phyloP scores from a whole-genome alignment of 495 filamentous ascomycete species.

The Pyronema omphalodes region DNA sequence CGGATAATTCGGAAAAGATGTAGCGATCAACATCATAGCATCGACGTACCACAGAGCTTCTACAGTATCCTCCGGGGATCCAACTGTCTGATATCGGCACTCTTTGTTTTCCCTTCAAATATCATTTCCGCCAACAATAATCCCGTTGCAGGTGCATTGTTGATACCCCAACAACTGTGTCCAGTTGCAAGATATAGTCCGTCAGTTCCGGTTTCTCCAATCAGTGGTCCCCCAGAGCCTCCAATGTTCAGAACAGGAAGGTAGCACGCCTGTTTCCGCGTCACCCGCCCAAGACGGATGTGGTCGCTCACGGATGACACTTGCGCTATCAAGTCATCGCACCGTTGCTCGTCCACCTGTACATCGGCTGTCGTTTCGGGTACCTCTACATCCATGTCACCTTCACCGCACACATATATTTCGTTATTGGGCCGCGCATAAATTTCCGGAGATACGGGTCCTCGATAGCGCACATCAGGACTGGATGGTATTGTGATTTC shows the following conservation, averaged over 20 bases:
- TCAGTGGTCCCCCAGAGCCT: slow-evolving; percentile 48
- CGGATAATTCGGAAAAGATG: no score
- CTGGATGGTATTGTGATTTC: slow-evolving; percentile 54
- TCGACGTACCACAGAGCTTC: neutral
- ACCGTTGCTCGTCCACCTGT: slow-evolving; percentile 52
- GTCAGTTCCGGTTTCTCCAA: slow-evolving; percentile 55
- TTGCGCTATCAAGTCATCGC: slow-evolving; percentile 77
- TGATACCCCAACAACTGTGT: slow-evolving; percentile 96
- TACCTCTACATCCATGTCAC: slow-evolving; percentile 56
- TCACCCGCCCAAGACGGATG: slow-evolving; percentile 57
- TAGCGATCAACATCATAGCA: no score
- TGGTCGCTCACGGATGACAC: slow-evolving; percentile 58
- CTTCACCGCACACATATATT: slow-evolving; percentile 84
- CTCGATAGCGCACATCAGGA: slow-evolving; percentile 1
- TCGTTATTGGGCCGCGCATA: slow-evolving; percentile 78
- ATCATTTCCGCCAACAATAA: slow-evolving; percentile 74
- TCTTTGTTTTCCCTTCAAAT: slow-evolving; percentile 59
- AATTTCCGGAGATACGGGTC: slow-evolving; percentile 56
- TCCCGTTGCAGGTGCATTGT: slow-evolving; percentile 85
- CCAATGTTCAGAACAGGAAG: slow-evolving; percentile 52
- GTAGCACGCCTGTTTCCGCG: slow-evolving; percentile 81
- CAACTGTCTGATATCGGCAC: slow-evolving; percentile 50
- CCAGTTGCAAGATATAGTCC: slow-evolving; percentile 74
- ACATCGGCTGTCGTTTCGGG: slow-evolving; percentile 63
- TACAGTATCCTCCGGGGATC: slow-evolving; percentile 44